Percentiles rank a stretch among this genome's conserved stretches.
Conservation (phyloP, 2,329 filamentous ascomycete species). For the Fusarium sp. region DNA sequence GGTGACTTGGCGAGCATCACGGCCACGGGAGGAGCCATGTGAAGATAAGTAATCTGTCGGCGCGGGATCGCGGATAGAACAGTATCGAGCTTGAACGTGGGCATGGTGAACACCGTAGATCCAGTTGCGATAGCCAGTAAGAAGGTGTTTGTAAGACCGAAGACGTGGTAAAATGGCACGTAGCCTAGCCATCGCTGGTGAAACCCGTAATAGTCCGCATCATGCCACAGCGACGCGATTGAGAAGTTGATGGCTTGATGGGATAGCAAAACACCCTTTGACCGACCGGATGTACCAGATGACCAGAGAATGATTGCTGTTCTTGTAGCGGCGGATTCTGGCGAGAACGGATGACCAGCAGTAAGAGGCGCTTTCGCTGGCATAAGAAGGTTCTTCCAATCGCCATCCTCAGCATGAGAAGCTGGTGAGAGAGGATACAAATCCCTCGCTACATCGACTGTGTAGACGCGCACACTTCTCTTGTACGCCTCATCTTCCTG, state of each 20-base stretch:
- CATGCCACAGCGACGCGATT: slow-evolving; percentile 57
- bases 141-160: slow-evolving; percentile 65
- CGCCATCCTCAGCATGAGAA: slow-evolving; percentile 38
- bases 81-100: slow-evolving; percentile 71
- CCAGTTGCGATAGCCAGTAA: slow-evolving; percentile 62
- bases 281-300: slow-evolving; percentile 74
- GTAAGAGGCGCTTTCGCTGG: slow-evolving; percentile 57
- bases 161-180: slow-evolving; percentile 75
- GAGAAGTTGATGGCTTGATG: slow-evolving; percentile 72
- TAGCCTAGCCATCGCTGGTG: slow-evolving; percentile 64
- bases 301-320: slow-evolving; percentile 59
- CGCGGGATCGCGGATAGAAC: slow-evolving; percentile 69
- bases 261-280: slow-evolving; percentile 77
- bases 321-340: slow-evolving; percentile 58
- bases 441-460: slow-evolving; percentile 52
- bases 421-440: slow-evolving; percentile 43
- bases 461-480: slow-evolving; percentile 65
- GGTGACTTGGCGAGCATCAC: slow-evolving; percentile 76
- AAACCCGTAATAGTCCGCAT: slow-evolving; percentile 55
- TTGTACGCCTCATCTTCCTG: slow-evolving; percentile 47
- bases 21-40: slow-evolving; percentile 74
- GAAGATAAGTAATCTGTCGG: slow-evolving; percentile 70
- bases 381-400: slow-evolving; percentile 70
- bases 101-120: slow-evolving; percentile 73
- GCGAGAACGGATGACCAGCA: slow-evolving; percentile 49